A percentile compares a stretch with the other conserved stretches of the same genome.
These are phyloP conservation scores for Penicillium maclennaniae DNA, from an alignment of 495 filamentous ascomycete genomes.

Conservation along the genomic window DNA sequence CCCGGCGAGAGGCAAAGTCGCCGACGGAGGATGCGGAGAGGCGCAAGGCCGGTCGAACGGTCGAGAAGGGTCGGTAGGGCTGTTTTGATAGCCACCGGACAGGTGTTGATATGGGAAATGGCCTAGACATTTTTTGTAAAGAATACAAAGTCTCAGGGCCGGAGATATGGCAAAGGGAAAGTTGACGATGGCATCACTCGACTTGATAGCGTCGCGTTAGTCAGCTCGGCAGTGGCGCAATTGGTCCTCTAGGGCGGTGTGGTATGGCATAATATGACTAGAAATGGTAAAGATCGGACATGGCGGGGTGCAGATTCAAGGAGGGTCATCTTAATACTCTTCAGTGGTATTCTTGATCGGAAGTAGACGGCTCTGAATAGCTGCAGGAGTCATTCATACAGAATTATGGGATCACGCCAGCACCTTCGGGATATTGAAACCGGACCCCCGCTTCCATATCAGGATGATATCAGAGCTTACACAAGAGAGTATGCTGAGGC, in stretches of 20 bases:
- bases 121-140: slow-evolving; percentile 27
- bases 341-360: not conserved
- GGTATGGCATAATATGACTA: slow-evolving; percentile 25
- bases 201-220: slow-evolving; percentile 27
- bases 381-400: not conserved
- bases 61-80: slow-evolving; percentile 23
- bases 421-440: slow-evolving; percentile 28
- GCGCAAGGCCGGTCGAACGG: slow-evolving; percentile 23
- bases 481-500: slow-evolving; percentile 54
- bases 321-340: not conserved
- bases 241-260: slow-evolving; percentile 31
- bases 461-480: slow-evolving; percentile 39
- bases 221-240: slow-evolving; percentile 30
- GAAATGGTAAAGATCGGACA: slow-evolving; percentile 10
- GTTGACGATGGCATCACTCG: slow-evolving; percentile 16
- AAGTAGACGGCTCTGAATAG: not conserved
- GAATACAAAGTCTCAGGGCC: not conserved
- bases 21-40: slow-evolving; percentile 37
- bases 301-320: slow-evolving; percentile 11
- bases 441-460: slow-evolving; percentile 32
- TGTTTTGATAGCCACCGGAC: slow-evolving; percentile 24
- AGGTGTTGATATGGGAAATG: slow-evolving; percentile 20
- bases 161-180: slow-evolving; percentile 5
- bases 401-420: slow-evolving; percentile 28
- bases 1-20: slow-evolving; percentile 15